Percentiles rank a stretch among this genome's conserved stretches.
phyloP scores from a whole-genome alignment of 1,139 yeast species.

The Debaryomyces sp. region DNA sequence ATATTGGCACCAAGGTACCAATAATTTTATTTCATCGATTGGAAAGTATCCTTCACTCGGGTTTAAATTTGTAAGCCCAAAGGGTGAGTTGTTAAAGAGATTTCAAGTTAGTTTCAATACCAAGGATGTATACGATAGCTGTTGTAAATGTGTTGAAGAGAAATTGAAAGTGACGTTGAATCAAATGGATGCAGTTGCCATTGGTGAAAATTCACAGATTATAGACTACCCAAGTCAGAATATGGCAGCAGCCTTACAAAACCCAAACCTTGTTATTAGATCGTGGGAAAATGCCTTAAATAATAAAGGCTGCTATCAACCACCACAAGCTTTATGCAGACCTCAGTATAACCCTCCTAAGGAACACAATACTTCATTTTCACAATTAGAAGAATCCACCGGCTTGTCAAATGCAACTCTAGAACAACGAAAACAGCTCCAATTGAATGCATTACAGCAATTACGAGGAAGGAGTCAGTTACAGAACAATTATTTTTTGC shows the following conservation, averaged over 20 bases:
- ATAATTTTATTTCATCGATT: conserved; percentile 20
- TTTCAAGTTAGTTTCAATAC: conserved; percentile 22
- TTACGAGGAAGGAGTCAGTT: background rate
- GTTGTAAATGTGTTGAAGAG: conserved; percentile 11
- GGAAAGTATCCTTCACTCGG: conserved; percentile 29
- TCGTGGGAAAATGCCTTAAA: background rate
- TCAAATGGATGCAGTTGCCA: background rate
- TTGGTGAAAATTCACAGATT: background rate
- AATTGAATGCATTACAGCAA: background rate
- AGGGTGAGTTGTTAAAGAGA: conserved; percentile 21
- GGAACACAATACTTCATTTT: background rate
- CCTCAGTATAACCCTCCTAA: background rate
- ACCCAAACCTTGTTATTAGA: background rate
- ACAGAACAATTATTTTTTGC: background rate
- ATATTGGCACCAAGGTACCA: conserved; percentile 13
- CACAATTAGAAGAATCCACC: background rate
- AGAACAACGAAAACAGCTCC: background rate
- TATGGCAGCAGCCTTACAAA: background rate
- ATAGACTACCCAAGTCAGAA: conserved; percentile 1
- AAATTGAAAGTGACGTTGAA: conserved; percentile 2
- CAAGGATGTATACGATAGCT: conserved; percentile 13
- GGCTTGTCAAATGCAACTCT: background rate
- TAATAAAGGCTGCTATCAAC: background rate
- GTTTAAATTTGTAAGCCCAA: conserved; percentile 21
- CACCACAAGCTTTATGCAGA: background rate